phyloP scores from a whole-genome alignment of 2,329 filamentous ascomycete genomes.

The Talaromyces sp. region DNA sequence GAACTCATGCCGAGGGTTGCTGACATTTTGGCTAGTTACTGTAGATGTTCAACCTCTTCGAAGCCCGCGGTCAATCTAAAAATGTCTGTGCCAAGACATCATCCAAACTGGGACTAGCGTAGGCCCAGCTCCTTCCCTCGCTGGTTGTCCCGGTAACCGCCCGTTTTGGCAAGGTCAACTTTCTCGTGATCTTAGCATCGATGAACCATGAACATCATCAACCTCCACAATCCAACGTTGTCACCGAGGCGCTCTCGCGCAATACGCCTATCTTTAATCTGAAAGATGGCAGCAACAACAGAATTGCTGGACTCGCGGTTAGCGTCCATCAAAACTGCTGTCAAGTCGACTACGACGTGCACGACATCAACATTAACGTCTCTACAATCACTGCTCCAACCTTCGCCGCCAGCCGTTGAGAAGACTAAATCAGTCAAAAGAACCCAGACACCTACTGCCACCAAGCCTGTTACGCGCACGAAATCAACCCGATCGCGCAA shows the following conservation, averaged over 20 bases:
- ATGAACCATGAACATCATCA: not conserved
- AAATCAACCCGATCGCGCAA: slow-evolving; percentile 29
- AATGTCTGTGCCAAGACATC: not conserved
- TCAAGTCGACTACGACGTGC: slow-evolving; percentile 56
- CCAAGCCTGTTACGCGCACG: slow-evolving; percentile 26
- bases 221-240: not conserved
- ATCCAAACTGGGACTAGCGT: slow-evolving; percentile 5
- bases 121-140: not conserved
- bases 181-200: slow-evolving; percentile 24
- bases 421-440: slow-evolving; percentile 19
- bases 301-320: slow-evolving; percentile 30
- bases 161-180: slow-evolving; percentile 22
- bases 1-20: slow-evolving; percentile 5
- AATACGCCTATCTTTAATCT: not conserved
- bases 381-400: slow-evolving; percentile 41
- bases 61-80: not conserved
- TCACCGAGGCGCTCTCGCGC: not conserved
- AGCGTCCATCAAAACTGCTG: slow-evolving; percentile 54
- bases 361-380: slow-evolving; percentile 45
- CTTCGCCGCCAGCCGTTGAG: slow-evolving; percentile 27
- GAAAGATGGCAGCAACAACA: slow-evolving; percentile 20
- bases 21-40: not conserved
- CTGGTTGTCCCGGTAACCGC: slow-evolving; percentile 20
- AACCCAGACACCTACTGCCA: slow-evolving; percentile 28
- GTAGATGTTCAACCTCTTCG: not conserved